A percentile compares a stretch with the other conserved stretches of the same genome.
These are phyloP conservation scores for Haplosporangium sp. DNA, from an alignment of 371 early-diverging fungal genomes.

Conservation along the genomic window DNA sequence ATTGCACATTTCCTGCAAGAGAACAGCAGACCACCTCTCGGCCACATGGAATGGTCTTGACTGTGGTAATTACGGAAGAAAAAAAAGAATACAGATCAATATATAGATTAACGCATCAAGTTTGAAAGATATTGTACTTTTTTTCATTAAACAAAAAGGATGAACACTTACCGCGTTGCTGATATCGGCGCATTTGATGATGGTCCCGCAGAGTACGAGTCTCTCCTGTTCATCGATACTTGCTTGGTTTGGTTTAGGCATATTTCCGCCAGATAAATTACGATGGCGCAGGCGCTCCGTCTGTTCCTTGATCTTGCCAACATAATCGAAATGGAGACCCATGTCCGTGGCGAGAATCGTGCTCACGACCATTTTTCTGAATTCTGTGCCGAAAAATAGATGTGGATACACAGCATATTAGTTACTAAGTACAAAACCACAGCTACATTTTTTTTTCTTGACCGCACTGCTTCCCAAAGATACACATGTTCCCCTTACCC, in stretches of 20 bases:
- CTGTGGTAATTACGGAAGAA: conserved; percentile 32
- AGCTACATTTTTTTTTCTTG: neutral
- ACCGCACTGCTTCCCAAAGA: neutral
- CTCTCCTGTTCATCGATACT: conserved; percentile 61
- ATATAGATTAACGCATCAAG: no score
- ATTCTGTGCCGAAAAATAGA: conserved; percentile 56
- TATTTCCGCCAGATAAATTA: conserved; percentile 12
- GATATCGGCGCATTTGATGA: conserved; percentile 89
- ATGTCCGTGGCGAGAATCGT: conserved; percentile 89
- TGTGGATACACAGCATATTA: neutral
- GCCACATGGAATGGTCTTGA: conserved; percentile 67
- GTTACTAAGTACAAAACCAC: conserved; percentile 8
- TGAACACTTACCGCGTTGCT: conserved; percentile 72
- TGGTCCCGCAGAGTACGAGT: conserved; percentile 67
- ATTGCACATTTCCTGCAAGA: conserved; percentile 70
- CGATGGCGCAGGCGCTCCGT: conserved; percentile 56
- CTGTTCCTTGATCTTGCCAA: conserved; percentile 73
- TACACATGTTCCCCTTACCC: no score
- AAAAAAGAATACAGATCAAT: no score
- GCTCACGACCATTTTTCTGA: conserved; percentile 76
- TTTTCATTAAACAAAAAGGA: neutral
- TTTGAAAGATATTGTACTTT: no score
- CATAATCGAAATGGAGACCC: conserved; percentile 85
- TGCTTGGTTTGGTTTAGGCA: conserved; percentile 32
- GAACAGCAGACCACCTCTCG: conserved; percentile 64